Evolutionary conservation across 805 yeast species (phyloP).

Genomic region (Citeromyces matritensis): DNA sequence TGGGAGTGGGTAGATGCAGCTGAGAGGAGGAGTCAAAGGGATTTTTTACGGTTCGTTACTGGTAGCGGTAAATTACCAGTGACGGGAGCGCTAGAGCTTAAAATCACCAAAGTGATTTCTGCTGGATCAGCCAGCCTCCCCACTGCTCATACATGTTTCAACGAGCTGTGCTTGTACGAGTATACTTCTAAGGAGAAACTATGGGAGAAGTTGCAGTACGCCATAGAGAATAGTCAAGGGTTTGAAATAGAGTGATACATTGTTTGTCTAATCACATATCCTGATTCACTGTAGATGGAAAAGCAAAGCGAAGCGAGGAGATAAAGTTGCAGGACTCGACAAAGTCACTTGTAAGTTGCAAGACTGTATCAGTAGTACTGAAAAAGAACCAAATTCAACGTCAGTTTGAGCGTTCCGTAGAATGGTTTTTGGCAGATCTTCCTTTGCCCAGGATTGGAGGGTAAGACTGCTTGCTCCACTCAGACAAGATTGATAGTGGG

Average conservation of each 20-base stretch:
- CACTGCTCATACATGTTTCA: slow-evolving; percentile 88
- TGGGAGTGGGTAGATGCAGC: slow-evolving; percentile 62
- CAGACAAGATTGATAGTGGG: no score
- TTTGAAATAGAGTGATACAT: slow-evolving; percentile 33
- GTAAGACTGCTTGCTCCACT: no score
- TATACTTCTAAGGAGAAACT: slow-evolving; percentile 45
- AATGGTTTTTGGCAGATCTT: no score
- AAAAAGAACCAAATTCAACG: no score
- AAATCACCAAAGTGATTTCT: slow-evolving; percentile 34
- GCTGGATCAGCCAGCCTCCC: slow-evolving; percentile 43
- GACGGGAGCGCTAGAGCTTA: slow-evolving; percentile 70
- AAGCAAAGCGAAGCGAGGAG: no score
- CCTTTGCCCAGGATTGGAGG: no score
- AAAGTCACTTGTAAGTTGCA: no score
- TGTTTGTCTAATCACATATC: background rate
- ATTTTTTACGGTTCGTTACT: slow-evolving; percentile 62
- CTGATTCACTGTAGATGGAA: no score
- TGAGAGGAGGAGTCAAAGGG: slow-evolving; percentile 33
- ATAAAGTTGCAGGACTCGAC: no score
- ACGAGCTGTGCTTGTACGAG: slow-evolving; percentile 66
- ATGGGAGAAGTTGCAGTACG: slow-evolving; percentile 40
- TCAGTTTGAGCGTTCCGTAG: no score
- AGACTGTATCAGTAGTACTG: no score
- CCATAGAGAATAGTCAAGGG: slow-evolving; percentile 72
- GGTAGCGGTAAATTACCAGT: slow-evolving; percentile 92